Base-by-base conservation (phyloP, 306 rosid species). In the Styphnolobium japonicum region DNA sequence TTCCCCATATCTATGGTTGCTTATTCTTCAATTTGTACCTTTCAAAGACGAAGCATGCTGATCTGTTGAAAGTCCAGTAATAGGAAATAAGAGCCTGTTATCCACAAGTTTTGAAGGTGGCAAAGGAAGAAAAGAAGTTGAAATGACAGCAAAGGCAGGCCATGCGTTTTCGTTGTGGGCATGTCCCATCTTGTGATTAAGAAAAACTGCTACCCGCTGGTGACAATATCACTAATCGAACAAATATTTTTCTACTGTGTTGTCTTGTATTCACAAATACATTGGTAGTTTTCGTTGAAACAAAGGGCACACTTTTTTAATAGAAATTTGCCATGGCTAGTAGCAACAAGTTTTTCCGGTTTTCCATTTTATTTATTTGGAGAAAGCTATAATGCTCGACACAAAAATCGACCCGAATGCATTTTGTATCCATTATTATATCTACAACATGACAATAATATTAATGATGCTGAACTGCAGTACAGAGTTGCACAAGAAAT, bases 131-230 rank as follows among this genome's bases (percentile, higher is more conserved):
- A 72, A 80, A 48, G 23, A 52, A 72, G 36, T 51, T 73, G 80
- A 73, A 39, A 42, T 49, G 80, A 80, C 75, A 73, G 39, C 2
- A 22, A 46, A 58, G 42, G 23, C 71, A 75, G 18, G 46, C 57
- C 68, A 25, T 25, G 79, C 65, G 14, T 25, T 45, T 80, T 62
- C 43, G 19, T 33, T 66, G 53, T 15, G 43, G 55, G 12, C 10
- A 65, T 36, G 75, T 65, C 81, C 43, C 53, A 65, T 53, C 67
- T 40, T 49, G 18, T 64, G 58, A n/a, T 46, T 29, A 70, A 16
- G 43, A 70, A 15, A 57, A 48, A 8, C 36, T 31, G 45, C 75
- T 29, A 49, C 4, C 11, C 27, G 31, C 42, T 23, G 39, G 6
- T 37, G n/a, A 12, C 46, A 48, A 4, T 16, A 3, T 53, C 43